Conservation (phyloP, 768 basidiomycete species). For the Pholiota microspora region DNA sequence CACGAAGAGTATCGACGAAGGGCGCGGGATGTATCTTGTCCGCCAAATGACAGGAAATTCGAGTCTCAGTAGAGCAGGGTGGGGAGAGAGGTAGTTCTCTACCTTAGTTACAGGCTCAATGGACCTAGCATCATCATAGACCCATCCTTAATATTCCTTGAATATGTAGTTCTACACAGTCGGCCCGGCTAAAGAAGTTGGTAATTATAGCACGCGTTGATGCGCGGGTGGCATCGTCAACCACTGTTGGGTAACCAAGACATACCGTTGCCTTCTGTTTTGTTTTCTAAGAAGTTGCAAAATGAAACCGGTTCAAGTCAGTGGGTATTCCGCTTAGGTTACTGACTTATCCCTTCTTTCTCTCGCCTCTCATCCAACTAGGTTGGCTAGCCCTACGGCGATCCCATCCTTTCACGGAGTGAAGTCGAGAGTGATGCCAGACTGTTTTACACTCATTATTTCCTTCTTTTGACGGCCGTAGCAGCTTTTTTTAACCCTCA, state of each 20-base stretch:
- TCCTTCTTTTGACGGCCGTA: conserved; percentile 1
- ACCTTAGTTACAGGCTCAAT: neutral
- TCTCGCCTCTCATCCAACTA: conserved; percentile 8
- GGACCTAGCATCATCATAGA: no score
- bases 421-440: conserved; percentile 1
- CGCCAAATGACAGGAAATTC: conserved; percentile 72
- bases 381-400: conserved; percentile 8
- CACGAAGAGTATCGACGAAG: conserved; percentile 64
- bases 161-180: no score
- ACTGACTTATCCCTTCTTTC: neutral
- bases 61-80: conserved; percentile 15
- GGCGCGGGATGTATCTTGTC: conserved; percentile 73
- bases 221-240: neutral
- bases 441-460: conserved; percentile 3
- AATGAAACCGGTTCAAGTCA: neutral
- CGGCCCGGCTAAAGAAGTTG: no score
- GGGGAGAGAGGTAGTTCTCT: conserved; percentile 6
- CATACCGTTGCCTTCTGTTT: conserved; percentile 9
- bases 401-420: neutral
- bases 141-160: no score
- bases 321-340: neutral
- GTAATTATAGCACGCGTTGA: neutral
- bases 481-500: neutral
- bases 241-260: conserved; percentile 7
- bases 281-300: conserved; percentile 1